phyloP scores from a whole-genome alignment of 139 green algal genomes.

The Asterochloris sp. region DNA sequence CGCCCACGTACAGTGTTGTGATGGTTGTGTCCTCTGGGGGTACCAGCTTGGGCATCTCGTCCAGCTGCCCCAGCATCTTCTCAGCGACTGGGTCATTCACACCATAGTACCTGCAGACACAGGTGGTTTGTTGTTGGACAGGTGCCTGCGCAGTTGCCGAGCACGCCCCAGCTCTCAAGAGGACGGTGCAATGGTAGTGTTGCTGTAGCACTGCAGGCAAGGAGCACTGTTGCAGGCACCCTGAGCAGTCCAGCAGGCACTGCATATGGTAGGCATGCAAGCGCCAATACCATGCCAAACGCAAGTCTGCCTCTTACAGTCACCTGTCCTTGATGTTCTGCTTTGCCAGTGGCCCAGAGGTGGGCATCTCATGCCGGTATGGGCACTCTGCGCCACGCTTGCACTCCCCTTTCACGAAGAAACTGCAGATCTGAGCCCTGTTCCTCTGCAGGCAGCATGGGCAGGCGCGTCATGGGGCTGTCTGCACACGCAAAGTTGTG shows the following conservation, averaged over 20 bases:
- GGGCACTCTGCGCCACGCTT: conserved; percentile 94
- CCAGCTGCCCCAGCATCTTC: conserved; percentile 81
- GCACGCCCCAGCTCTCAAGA: too few relatives aligned
- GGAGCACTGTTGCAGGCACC: too few relatives aligned
- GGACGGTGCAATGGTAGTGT: too few relatives aligned
- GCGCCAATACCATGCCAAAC: too few relatives aligned
- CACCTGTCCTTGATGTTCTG: conserved; percentile 55
- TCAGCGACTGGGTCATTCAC: conserved; percentile 96
- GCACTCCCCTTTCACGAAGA: conserved; percentile 91
- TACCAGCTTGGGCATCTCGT: conserved; percentile 67
- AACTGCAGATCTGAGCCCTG: conserved; percentile 88
- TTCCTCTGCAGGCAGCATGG: conserved; percentile 67
- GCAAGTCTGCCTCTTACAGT: not conserved
- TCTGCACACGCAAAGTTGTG: too few relatives aligned
- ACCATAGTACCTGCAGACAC: conserved; percentile 80
- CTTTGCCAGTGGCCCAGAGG: conserved; percentile 60
- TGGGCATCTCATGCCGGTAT: conserved; percentile 88
- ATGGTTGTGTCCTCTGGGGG: conserved; percentile 91
- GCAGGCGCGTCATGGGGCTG: too few relatives aligned
- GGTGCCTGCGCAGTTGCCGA: conserved; percentile 9
- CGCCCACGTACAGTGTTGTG: conserved; percentile 88
- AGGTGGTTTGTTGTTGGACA: conserved; percentile 28
- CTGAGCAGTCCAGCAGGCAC: too few relatives aligned
- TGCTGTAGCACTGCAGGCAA: too few relatives aligned
- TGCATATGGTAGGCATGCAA: too few relatives aligned